Evolutionary conservation across 345 rosid genomes (phyloP), one percentile per base, ranked within the genome.

Genomic region (Lumnitzera racemosa): DNA sequence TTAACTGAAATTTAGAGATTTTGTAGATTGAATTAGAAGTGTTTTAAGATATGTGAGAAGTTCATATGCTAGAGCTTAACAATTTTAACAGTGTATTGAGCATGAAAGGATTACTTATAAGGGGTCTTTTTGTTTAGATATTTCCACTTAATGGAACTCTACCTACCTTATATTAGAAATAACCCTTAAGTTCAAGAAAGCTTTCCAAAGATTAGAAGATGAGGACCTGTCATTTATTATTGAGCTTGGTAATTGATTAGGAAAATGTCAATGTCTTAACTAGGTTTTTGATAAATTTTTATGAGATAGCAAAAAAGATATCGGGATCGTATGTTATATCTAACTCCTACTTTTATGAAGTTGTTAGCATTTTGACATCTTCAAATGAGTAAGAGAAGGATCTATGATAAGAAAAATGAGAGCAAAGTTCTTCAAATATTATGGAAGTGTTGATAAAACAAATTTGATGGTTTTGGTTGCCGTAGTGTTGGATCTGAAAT

Each of bases 121-220:
- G 5, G 31, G 31, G 1, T 27, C 31, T 27, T 8, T 59, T 6
- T 46, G 43, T 46, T 12, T 70, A 50, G 41, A 64, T 64, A 36
- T 24, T 24, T 13, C 56, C 24, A 53, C 25, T 53, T n/a, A 31
- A 53, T 53, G 25, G 10, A 16, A 53, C 56, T 53, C 56, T 2
- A 53, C 10, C 12, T 53, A 53, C 13, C 13, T n/a, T 24, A 53
- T 53, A 27, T 53, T 53, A 29, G 58, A 15, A 4, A 55, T 11
- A 11, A 0, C 47, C 8, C 11, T 55, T 2, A 29, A 55, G 12
- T 55, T 55, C 10, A 55, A 17, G 15, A 55, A 55, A 15, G 46
- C 47, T 24, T 59, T 59, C 59, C 24, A 66, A 31, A 53, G 15
- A 11, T 20, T 66, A 5, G 48, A 58, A 27, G 54, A 25, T n/a